These are phyloP conservation scores for Austroboletus novae-zelandiae DNA, from an alignment of 1,284 basidiomycete species.

Conservation along the genomic window DNA sequence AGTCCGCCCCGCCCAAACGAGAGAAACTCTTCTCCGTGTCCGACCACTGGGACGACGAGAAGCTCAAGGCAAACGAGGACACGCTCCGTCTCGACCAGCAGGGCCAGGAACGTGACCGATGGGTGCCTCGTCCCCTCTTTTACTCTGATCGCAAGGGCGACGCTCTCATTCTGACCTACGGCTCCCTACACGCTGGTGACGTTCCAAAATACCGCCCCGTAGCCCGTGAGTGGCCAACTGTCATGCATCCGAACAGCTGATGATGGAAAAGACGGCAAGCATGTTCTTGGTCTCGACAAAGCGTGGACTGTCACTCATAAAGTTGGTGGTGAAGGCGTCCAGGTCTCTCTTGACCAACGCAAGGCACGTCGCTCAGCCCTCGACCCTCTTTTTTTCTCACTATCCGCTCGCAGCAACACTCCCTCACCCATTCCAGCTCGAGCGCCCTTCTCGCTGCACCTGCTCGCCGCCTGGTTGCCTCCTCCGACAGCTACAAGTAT, in stretches of 20 bases:
- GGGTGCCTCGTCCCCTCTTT: constrained; percentile 41
- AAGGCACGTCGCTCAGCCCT: constrained; percentile 39
- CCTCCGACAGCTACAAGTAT: constrained; percentile 43
- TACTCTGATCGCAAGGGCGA: constrained; percentile 73
- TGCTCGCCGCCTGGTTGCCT: constrained; percentile 43
- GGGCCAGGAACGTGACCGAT: constrained; percentile 21
- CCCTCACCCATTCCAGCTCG: constrained; percentile 54
- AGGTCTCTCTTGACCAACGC: constrained; percentile 51
- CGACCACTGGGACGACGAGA: constrained; percentile 35
- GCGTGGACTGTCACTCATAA: constrained; percentile 48
- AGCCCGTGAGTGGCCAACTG: constrained; percentile 43
- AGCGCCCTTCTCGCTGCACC: constrained; percentile 50
- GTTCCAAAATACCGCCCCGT: constrained; percentile 66
- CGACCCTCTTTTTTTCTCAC: constrained; percentile 1
- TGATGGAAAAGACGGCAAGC: constrained; percentile 59
- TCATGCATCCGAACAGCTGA: constrained; percentile 42
- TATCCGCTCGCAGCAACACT: constrained; percentile 41
- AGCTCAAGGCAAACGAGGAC: constrained; percentile 38
- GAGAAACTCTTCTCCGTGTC: constrained; percentile 24
- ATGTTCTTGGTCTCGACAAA: constrained; percentile 56
- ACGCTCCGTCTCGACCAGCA: constrained; percentile 24
- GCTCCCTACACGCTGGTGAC: constrained; percentile 60
- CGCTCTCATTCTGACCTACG: constrained; percentile 64
- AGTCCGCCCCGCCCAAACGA: constrained; percentile 19
- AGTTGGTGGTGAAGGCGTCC: constrained; percentile 54